A percentile compares a stretch with the other conserved stretches of the same genome.
Evolutionary conservation across 805 yeast species (phyloP).

Genomic region (Candida fluviatilis): DNA sequence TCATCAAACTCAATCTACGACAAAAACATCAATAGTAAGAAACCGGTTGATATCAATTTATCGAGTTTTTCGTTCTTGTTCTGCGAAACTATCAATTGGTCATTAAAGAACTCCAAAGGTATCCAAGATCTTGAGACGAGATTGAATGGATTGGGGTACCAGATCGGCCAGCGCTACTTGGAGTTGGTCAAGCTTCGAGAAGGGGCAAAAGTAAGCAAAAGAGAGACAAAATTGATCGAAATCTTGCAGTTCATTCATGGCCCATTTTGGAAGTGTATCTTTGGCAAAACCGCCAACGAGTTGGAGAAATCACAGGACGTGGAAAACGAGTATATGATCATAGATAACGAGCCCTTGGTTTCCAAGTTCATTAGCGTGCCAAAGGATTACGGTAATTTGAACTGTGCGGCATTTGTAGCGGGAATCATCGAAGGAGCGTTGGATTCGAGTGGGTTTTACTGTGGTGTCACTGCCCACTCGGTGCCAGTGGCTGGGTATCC

Average conservation of each 20-base stretch:
- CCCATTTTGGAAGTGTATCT: constrained; percentile 66
- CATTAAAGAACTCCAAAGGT: constrained; percentile 58
- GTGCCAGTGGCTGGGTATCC: constrained; percentile 60
- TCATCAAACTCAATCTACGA: constrained; percentile 56
- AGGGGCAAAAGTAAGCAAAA: constrained; percentile 54
- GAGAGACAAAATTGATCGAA: constrained; percentile 65
- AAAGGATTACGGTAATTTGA: constrained; percentile 69
- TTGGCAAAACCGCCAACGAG: constrained; percentile 71
- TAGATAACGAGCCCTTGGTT: constrained; percentile 68
- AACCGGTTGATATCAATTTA: constrained; percentile 62
- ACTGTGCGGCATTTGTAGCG: constrained; percentile 79
- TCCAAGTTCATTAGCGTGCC: constrained; percentile 76
- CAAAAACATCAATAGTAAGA: constrained; percentile 56
- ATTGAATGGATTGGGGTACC: constrained; percentile 71
- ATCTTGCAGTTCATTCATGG: constrained; percentile 69
- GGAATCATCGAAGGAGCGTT: constrained; percentile 82
- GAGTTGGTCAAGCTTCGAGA: constrained; percentile 69
- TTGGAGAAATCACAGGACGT: constrained; percentile 70
- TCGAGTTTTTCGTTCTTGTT: constrained; percentile 67
- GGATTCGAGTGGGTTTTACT: constrained; percentile 68
- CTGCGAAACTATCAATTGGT: constrained; percentile 64
- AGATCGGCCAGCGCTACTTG: constrained; percentile 65
- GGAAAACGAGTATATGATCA: constrained; percentile 71
- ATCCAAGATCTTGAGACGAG: constrained; percentile 55
- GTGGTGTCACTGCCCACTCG: constrained; percentile 78